Conservation (phyloP, 192 early-diverging fungal species). For the Diversispora epigaea region DNA sequence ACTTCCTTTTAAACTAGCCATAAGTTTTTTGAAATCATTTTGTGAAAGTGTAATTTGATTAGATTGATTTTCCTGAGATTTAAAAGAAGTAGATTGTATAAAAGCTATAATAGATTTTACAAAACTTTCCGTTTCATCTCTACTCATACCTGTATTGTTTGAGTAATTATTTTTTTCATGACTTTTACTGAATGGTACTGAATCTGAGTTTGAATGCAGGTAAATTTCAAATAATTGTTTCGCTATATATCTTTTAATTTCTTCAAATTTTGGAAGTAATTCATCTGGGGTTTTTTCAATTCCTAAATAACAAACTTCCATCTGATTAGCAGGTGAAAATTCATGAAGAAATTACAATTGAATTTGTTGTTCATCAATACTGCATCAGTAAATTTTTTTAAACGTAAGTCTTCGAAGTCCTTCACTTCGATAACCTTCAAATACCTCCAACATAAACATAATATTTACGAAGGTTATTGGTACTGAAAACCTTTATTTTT, state of each 20-base stretch:
- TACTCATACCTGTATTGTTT: not conserved
- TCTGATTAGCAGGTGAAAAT: constrained; percentile 11
- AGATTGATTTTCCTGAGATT: constrained; percentile 27
- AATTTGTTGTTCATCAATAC: not conserved
- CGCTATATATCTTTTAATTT: constrained; percentile 25
- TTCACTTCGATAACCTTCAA: too few species aligned
- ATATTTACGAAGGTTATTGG: too few species aligned
- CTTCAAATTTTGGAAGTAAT: constrained; percentile 22
- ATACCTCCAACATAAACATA: too few species aligned
- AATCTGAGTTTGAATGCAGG: not conserved
- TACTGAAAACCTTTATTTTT: too few species aligned
- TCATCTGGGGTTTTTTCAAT: not conserved
- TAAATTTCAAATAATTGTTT: not conserved
- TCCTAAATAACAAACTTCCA: constrained; percentile 8
- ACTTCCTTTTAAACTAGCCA: constrained; percentile 5
- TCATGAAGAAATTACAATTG: not conserved
- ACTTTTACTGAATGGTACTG: not conserved
- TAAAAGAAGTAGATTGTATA: constrained; percentile 7
- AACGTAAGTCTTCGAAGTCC: too few species aligned
- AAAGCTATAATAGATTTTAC: not conserved
- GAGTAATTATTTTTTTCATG: not conserved
- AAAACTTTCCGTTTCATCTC: not conserved
- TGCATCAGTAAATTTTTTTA: too few species aligned
- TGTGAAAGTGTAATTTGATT: constrained; percentile 13
- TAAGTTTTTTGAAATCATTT: constrained; percentile 25